Evolutionary conservation across 768 basidiomycete genomes (phyloP), one percentile per base, ranked within the genome.

Genomic region (Candolleomyces eurysporus): DNA sequence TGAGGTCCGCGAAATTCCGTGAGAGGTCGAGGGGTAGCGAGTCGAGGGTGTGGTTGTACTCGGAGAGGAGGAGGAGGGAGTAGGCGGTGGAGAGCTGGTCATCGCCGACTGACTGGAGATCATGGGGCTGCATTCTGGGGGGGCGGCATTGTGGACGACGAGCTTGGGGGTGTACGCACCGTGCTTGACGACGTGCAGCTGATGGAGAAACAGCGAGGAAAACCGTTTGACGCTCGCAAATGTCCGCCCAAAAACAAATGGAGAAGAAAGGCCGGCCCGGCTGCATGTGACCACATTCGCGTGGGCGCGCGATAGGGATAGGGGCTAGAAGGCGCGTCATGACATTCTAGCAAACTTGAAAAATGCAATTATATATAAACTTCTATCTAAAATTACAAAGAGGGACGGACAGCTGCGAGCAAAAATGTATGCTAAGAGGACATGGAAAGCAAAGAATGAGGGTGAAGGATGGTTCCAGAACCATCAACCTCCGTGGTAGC

Each of bases 21-120:
- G 96, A 96, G 74, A 99, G 88, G 76, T 97, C 94, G 64, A 91
- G 83, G 61, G 96, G 96, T 59, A 98, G 85, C 21, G 94, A 84
- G 78, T 97, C 96, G 73, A 98, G 89, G 30, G 90, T 88, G 74
- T 98, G 94, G 16, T 88, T 88, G 78, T 93, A 94, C 73, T 95
- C 92, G 60, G 84, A 80, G 67, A 94, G 85, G 61, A 92, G 80
- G 46, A 84, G 72, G 64, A 92, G 84, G 8, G 88, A 79, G 75
- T 89, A 86, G 26, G 87, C 82, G 2, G 84, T 74, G 65, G 74
- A 72, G 59, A 75, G 68, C 63, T 73, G 72, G 62, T 61, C 60
- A n/a, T 61, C 60, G 36, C 45, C 45, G 16, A 63, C 68, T 66
- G 52, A 67, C 70, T 40, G 72, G 62, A 55, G 65, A 68, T 36